These are phyloP conservation scores for Solanum sejunctum DNA, from an alignment of 257 asterid genomes.

Conservation along the genomic window DNA sequence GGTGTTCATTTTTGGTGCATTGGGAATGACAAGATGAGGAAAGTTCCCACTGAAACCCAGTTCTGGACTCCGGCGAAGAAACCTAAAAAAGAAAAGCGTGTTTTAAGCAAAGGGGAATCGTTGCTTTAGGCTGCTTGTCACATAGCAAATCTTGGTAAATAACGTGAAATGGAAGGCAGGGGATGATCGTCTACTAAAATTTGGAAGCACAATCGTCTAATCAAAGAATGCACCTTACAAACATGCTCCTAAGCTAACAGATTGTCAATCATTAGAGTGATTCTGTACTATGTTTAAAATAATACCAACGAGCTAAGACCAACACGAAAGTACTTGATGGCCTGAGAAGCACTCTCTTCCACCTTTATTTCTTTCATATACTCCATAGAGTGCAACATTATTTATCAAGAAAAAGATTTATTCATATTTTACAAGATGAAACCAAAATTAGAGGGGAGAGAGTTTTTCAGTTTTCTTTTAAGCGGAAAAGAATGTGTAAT, in stretches of 20 bases:
- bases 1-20: background rate
- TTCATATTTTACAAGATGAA: background rate
- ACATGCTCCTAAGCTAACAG: background rate
- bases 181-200: background rate
- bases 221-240: background rate
- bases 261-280: background rate
- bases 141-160: background rate
- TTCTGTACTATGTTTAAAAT: background rate
- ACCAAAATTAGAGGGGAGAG: background rate
- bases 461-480: background rate
- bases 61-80: no score
- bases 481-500: background rate
- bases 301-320: background rate
- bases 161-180: background rate
- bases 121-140: background rate
- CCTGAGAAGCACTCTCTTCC: background rate
- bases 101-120: background rate
- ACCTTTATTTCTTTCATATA: background rate
- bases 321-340: background rate
- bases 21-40: background rate
- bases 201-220: background rate
- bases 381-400: background rate
- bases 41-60: background rate
- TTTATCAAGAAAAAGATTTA: background rate
- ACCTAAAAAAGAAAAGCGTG: no score